Base-by-base conservation (phyloP, 2,329 filamentous ascomycete genomes). In the Ilyonectria mors-panacis region DNA sequence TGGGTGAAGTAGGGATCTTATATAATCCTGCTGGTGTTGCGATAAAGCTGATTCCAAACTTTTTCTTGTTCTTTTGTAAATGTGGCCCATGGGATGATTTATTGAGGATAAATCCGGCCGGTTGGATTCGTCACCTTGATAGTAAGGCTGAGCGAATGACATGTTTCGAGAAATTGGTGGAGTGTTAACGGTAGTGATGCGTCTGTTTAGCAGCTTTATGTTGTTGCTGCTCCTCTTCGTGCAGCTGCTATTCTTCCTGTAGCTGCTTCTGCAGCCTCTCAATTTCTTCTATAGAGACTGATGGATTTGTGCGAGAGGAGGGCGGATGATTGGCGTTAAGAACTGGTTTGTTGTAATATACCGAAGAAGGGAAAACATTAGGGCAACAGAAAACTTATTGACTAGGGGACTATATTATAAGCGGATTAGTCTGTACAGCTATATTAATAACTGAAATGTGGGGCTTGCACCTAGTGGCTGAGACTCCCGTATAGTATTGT, bases 81-180 rank as follows among this genome's bases (percentile, higher is more conserved):
- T 59, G 77, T 70, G 13, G 75, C 55, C 80, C 77, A 83, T 2
- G 77, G 80, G 21, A 80, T 68, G 37, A 84, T 82, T 54, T 75
- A 75, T 69, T 61, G 68, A 66, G 81, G 81, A 63, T 67, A 82
- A 17, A 79, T 65, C 58, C 78, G 77, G 50, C 79, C 77, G 55
- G 63, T 67, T 8, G 78, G 77, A 47, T 81, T 77, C 0, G 78
- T 81, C 6, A 81, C 73, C 50, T 76, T 6, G 57, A 80, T 75
- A 30, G 71, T 64, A 37, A 80, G 72, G 65, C 66, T 69, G 59
- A 82, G 76, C 4, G 66, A 63, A 66, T 83, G 78, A 59, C 77
- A 82, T 21, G 70, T 47, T 45, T 80, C 73, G 45, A 82, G 76
- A 69, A 80, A 82, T 19, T 65, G 59, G 45, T 47, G 23, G 21